Conservation (phyloP, 2,329 filamentous ascomycete species). For the Rhinocladiella mackenziei region DNA sequence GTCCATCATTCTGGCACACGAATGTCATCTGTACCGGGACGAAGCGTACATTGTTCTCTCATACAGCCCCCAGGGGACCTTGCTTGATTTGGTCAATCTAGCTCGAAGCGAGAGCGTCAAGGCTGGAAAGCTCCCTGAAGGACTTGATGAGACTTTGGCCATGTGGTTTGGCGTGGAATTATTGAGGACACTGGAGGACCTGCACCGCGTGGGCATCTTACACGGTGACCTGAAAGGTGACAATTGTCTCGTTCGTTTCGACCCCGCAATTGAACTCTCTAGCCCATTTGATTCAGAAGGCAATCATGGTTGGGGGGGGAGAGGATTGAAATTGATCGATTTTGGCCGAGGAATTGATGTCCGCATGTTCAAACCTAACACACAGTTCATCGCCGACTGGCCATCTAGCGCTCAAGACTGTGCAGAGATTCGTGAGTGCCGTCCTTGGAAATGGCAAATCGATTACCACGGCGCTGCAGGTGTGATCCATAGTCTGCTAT, state of each 20-base stretch:
- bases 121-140: constrained; percentile 39
- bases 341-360: constrained; percentile 95
- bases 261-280: constrained; percentile 39
- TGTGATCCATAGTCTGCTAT: constrained; percentile 81
- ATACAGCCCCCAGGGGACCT: constrained; percentile 80
- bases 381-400: constrained; percentile 94
- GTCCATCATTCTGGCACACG: constrained; percentile 77
- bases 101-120: constrained; percentile 65
- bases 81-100: constrained; percentile 91
- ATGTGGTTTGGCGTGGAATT: constrained; percentile 97
- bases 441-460: constrained; percentile 96
- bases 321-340: constrained; percentile 84
- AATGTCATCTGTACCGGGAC: constrained; percentile 86
- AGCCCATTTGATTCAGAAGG: constrained; percentile 72
- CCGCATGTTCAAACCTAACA: constrained; percentile 70
- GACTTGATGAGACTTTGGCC: constrained; percentile 80
- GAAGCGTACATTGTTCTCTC: constrained; percentile 88
- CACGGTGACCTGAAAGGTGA: constrained; percentile 95
- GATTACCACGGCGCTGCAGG: constrained; percentile 93
- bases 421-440: constrained; percentile 87
- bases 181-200: constrained; percentile 79
- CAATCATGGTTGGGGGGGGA: constrained; percentile 69
- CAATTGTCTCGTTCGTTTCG: constrained; percentile 83
- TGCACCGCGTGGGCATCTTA: constrained; percentile 74
- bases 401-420: constrained; percentile 83